Evolutionary conservation across 345 rosid species (phyloP).

Genomic region (Moricandia arvensis): DNA sequence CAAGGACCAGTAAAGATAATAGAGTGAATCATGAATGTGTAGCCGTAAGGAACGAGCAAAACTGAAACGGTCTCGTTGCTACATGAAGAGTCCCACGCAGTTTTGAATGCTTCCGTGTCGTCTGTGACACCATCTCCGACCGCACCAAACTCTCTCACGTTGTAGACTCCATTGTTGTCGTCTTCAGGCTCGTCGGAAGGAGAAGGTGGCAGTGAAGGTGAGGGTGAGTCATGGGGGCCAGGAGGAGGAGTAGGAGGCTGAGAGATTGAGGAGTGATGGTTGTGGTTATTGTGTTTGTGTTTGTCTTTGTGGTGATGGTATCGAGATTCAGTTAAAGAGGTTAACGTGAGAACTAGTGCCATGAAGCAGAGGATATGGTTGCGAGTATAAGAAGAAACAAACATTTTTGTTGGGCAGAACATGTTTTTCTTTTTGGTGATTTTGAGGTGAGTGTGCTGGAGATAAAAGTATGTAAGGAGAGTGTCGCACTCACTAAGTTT

Average conservation of each 20-base stretch:
- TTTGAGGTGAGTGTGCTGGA: constrained; percentile 26
- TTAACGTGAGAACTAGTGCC: constrained; percentile 35
- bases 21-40: constrained; percentile 75
- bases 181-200: constrained; percentile 37
- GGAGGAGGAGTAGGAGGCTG: constrained; percentile 45
- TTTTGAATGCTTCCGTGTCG: constrained; percentile 81
- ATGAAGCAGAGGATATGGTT: constrained; percentile 29
- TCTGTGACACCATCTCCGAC: constrained; percentile 71
- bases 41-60: constrained; percentile 63
- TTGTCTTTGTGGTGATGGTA: constrained; percentile 46
- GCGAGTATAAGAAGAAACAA: constrained; percentile 13
- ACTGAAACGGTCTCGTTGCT: constrained; percentile 32
- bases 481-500: constrained; percentile 35
- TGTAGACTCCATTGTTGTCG: constrained; percentile 38
- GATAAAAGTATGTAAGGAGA: constrained; percentile 26
- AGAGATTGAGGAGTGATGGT: constrained; percentile 37
- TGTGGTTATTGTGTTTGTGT: constrained; percentile 43
- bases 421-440: constrained; percentile 6
- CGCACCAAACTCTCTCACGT: constrained; percentile 74
- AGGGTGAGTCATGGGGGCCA: constrained; percentile 33
- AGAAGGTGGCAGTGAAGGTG: constrained; percentile 36
- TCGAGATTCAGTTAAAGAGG: constrained; percentile 44
- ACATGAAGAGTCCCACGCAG: constrained; percentile 84
- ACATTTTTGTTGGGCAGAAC: constrained; percentile 36
- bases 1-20: constrained; percentile 96